phyloP scores from a whole-genome alignment of 768 basidiomycete species.

The Saitozyma podzolica region DNA sequence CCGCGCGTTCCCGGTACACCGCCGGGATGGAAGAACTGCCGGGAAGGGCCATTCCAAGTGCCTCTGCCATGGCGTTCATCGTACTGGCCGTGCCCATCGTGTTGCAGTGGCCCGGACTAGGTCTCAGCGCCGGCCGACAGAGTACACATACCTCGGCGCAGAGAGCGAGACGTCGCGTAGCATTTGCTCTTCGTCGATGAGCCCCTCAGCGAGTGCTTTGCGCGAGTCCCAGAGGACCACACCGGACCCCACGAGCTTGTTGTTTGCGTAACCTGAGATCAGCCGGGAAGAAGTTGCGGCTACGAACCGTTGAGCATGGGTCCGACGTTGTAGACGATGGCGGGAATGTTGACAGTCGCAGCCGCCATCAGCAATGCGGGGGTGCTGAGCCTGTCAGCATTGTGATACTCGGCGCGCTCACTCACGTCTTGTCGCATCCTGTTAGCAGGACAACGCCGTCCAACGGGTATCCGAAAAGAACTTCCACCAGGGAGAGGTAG shows the following conservation, averaged over 20 bases:
- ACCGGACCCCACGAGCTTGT: conserved; percentile 44
- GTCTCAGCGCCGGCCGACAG: not conserved
- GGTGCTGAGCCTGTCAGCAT: conserved; percentile 21
- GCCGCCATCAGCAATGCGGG: conserved; percentile 49
- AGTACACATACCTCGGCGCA: conserved; percentile 31
- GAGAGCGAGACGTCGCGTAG: conserved; percentile 40
- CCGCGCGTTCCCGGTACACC: conserved; percentile 49
- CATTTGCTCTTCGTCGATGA: conserved; percentile 41
- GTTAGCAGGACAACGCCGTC: conserved; percentile 51
- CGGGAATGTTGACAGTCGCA: conserved; percentile 49
- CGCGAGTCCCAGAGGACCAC: conserved; percentile 47
- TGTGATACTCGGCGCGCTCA: not conserved
- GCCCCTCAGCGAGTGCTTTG: conserved; percentile 33
- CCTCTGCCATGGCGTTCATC: conserved; percentile 51
- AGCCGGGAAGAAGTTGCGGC: not conserved
- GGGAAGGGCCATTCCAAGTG: conserved; percentile 51
- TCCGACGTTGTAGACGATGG: conserved; percentile 49
- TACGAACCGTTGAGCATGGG: conserved; percentile 49
- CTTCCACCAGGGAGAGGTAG: conserved; percentile 48
- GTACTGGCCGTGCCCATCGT: conserved; percentile 51
- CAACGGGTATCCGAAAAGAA: conserved; percentile 49
- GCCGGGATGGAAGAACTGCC: conserved; percentile 49
- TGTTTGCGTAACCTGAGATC: conserved; percentile 31
- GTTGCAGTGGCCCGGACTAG: conserved; percentile 43
- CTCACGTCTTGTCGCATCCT: conserved; percentile 47